A percentile compares a stretch with the other conserved stretches of the same genome.
phyloP scores from a whole-genome alignment of 2,329 filamentous ascomycete species.

The Hymenotorrendiella dingleyae region DNA sequence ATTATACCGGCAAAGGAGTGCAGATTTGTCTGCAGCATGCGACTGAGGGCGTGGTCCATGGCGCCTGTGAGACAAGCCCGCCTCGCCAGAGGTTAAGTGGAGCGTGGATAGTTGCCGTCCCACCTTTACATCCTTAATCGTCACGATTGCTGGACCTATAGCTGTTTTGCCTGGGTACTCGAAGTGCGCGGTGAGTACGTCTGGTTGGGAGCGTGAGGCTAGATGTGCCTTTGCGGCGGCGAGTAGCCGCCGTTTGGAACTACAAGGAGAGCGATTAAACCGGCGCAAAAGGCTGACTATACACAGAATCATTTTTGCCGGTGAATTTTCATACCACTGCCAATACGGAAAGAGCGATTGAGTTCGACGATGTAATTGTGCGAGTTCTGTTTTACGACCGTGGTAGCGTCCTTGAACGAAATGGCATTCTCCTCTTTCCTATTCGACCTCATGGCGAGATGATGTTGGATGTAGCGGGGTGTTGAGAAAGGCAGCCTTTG shows the following conservation, averaged over 20 bases:
- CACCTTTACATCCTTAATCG: conserved; percentile 2
- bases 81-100: conserved; percentile 2
- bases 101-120: conserved; percentile 1
- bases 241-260: conserved; percentile 3
- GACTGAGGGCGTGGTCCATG: not conserved
- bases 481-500: no score
- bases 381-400: not conserved
- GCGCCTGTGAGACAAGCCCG: not conserved
- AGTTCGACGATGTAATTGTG: conserved; percentile 1
- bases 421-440: not conserved
- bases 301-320: not conserved
- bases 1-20: not conserved
- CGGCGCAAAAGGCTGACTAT: not conserved
- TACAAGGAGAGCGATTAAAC: not conserved
- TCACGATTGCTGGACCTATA: not conserved
- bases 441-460: conserved; percentile 2
- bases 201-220: not conserved
- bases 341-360: not conserved
- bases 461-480: no score
- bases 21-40: not conserved
- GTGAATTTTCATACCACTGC: not conserved
- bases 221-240: not conserved
- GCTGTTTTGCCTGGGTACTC: not conserved
- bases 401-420: not conserved
- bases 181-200: conserved; percentile 1